phyloP scores from a whole-genome alignment of 306 rosid species.

The Malus asiatica region DNA sequence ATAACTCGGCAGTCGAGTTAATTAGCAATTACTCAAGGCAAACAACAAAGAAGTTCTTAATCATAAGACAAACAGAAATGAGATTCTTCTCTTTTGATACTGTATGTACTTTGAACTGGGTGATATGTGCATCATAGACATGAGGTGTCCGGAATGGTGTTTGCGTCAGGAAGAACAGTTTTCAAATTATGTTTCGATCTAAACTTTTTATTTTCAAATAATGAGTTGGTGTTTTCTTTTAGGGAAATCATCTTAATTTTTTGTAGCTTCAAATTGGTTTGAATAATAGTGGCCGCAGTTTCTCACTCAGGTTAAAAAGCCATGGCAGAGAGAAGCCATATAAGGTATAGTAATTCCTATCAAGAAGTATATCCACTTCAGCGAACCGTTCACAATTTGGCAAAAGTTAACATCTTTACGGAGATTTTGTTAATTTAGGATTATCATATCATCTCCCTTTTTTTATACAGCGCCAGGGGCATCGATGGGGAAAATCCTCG shows the following conservation, averaged over 20 bases:
- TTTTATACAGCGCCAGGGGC: constrained; percentile 26
- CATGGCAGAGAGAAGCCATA: neutral
- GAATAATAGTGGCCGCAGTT: neutral
- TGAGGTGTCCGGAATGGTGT: neutral
- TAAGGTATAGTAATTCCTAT: neutral
- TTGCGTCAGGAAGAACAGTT: neutral
- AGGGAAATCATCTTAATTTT: neutral
- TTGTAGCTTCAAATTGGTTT: neutral
- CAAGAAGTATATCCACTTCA: neutral
- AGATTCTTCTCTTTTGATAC: neutral
- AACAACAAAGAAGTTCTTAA: neutral
- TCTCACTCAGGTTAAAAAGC: neutral
- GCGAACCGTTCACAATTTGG: neutral
- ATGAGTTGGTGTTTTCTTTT: neutral
- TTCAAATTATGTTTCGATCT: neutral
- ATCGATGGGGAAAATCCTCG: constrained; percentile 16
- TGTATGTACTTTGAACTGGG: neutral
- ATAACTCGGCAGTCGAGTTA: neutral
- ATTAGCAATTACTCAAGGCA: neutral
- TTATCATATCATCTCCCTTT: neutral
- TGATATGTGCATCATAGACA: neutral
- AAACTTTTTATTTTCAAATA: too few relatives aligned
- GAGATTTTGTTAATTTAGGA: neutral
- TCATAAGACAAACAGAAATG: neutral
- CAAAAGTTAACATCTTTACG: neutral